Evolutionary conservation across 2,329 filamentous ascomycete species (phyloP).

Genomic region (Anthostomella pinea): DNA sequence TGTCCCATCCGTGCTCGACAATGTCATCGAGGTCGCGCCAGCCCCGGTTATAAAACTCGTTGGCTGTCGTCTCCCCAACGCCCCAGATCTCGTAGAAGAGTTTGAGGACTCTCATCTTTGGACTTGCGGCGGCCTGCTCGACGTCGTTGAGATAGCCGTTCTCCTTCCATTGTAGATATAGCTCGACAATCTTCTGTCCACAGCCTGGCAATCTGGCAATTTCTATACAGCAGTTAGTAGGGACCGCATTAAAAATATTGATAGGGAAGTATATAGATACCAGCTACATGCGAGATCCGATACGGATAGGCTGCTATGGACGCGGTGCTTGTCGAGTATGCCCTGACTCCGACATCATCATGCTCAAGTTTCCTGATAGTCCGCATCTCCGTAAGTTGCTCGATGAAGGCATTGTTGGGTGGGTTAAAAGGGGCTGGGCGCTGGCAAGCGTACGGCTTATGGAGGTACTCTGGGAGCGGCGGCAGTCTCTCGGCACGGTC

Average conservation of each 20-base stretch:
- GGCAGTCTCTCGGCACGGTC: constrained; percentile 59
- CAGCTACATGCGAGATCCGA: constrained; percentile 37
- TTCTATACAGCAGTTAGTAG: constrained; percentile 34
- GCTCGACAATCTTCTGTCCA: constrained; percentile 70
- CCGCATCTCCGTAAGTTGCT: constrained; percentile 71
- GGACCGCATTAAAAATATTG: constrained; percentile 34
- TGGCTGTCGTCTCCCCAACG: constrained; percentile 78
- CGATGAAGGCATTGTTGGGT: constrained; percentile 74
- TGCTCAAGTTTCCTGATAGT: constrained; percentile 66
- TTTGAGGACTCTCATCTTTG: constrained; percentile 61
- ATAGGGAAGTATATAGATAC: constrained; percentile 34
- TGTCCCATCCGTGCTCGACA: constrained; percentile 75
- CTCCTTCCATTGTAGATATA: constrained; percentile 72
- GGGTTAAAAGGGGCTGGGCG: constrained; percentile 67
- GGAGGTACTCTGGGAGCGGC: constrained; percentile 63
- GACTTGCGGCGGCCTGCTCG: constrained; percentile 60
- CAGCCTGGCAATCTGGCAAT: constrained; percentile 70
- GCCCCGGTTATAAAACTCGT: constrained; percentile 74
- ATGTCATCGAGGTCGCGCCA: constrained; percentile 87
- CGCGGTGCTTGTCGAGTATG: constrained; percentile 86
- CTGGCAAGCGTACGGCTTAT: constrained; percentile 74
- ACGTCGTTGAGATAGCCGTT: constrained; percentile 62
- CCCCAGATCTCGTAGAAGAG: constrained; percentile 87
- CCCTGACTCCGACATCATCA: constrained; percentile 77
- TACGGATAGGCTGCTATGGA: constrained; percentile 77